Evolutionary conservation across 2,329 filamentous ascomycete species (phyloP).

Genomic region (Dactylonectria estremocensis): DNA sequence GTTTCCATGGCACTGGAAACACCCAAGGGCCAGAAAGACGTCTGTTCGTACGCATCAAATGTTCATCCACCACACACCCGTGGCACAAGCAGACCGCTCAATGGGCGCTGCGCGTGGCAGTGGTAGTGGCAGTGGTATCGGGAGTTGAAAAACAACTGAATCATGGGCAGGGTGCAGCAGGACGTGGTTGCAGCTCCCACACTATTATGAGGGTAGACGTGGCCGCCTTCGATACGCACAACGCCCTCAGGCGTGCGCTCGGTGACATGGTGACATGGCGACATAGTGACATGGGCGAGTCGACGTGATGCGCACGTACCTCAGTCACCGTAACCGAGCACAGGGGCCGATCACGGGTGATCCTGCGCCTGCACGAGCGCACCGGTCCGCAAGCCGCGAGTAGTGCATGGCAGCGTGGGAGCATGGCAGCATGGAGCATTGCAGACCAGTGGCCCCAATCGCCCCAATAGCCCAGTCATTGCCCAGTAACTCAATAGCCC

Average conservation of each 20-base stretch:
- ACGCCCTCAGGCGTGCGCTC: slow-evolving; percentile 38
- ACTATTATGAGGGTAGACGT: slow-evolving; percentile 43
- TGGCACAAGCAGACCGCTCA: slow-evolving; percentile 10
- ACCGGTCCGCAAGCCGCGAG: slow-evolving; percentile 52
- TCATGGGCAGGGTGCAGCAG: slow-evolving; percentile 21
- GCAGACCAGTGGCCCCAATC: slow-evolving; percentile 3
- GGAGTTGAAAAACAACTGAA: slow-evolving; percentile 19
- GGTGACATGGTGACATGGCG: slow-evolving; percentile 36
- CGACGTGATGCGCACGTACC: slow-evolving; percentile 30
- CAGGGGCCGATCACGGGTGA: slow-evolving; percentile 52
- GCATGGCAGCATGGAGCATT: too few species aligned
- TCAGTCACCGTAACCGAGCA: slow-evolving; percentile 35
- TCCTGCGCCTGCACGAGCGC: slow-evolving; percentile 55
- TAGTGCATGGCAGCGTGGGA: slow-evolving; percentile 27
- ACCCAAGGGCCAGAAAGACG: background rate
- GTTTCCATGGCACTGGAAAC: slow-evolving; percentile 10
- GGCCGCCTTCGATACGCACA: slow-evolving; percentile 48
- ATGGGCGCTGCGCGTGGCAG: slow-evolving; percentile 15
- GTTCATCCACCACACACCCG: slow-evolving; percentile 13
- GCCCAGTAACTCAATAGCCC: slow-evolving; percentile 11
- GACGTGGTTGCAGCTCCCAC: slow-evolving; percentile 24
- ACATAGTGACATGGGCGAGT: slow-evolving; percentile 36
- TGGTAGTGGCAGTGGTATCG: slow-evolving; percentile 9
- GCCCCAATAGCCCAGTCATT: too few species aligned
- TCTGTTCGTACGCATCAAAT: background rate